Conservation (phyloP, 352 stramenopile species). For the Phytophthora pistaciae region DNA sequence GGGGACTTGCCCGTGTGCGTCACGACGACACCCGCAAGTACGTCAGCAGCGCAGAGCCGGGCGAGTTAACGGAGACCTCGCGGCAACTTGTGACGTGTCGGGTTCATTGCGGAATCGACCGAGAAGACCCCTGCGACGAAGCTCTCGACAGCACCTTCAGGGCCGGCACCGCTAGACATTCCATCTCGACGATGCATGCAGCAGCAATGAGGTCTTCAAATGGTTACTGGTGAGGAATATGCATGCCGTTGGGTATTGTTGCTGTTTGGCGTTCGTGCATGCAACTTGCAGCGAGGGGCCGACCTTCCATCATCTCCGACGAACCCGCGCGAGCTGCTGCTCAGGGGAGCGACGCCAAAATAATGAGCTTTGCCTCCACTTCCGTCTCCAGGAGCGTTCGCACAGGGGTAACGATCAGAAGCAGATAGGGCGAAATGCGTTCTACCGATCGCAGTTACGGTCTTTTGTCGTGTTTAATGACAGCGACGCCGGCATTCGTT, state of each 20-base stretch:
- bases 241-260: background rate
- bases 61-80: constrained; percentile 4
- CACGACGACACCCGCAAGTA: constrained; percentile 3
- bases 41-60: constrained; percentile 5
- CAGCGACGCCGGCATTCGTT: too few relatives aligned
- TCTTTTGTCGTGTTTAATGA: too few relatives aligned
- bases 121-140: background rate
- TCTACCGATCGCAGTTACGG: too few relatives aligned
- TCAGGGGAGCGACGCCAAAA: too few relatives aligned
- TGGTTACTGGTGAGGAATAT: background rate
- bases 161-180: background rate
- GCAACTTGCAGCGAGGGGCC: too few relatives aligned
- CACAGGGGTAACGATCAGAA: too few relatives aligned
- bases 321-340: too few relatives aligned
- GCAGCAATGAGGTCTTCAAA: background rate
- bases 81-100: constrained; percentile 1
- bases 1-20: background rate
- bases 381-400: too few relatives aligned
- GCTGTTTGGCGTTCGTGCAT: too few relatives aligned
- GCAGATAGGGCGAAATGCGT: too few relatives aligned
- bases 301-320: too few relatives aligned
- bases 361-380: too few relatives aligned
- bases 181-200: background rate
- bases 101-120: constrained; percentile 4
- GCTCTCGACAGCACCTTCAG: background rate